Evolutionary conservation across 305 asterid genomes (phyloP).

Genomic region (Fraxinus velutina): DNA sequence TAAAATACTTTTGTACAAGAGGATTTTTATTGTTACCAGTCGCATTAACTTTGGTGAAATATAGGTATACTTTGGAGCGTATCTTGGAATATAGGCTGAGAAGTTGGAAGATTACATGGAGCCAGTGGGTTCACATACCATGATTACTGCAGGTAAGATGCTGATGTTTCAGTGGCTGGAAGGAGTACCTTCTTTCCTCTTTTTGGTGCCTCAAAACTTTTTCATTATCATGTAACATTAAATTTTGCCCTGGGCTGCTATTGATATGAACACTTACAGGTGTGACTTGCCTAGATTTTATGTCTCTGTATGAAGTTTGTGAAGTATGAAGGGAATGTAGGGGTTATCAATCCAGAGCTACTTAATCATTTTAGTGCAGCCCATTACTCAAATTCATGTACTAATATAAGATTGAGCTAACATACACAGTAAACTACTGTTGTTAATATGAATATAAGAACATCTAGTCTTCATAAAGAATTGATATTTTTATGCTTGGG

Average conservation of each 20-base stretch:
- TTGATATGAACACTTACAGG: background rate
- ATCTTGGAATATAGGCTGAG: constrained; percentile 35
- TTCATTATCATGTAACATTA: background rate
- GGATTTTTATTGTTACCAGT: constrained; percentile 12
- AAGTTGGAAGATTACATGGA: constrained; percentile 29
- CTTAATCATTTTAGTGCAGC: background rate
- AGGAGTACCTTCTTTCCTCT: constrained; percentile 6
- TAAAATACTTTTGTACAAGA: background rate
- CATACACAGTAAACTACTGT: background rate
- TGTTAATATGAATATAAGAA: background rate
- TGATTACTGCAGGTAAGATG: constrained; percentile 31
- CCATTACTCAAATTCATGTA: background rate
- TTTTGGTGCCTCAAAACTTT: background rate
- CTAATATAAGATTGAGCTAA: background rate
- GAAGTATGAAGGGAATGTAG: background rate
- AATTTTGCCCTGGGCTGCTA: background rate
- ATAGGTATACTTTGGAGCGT: constrained; percentile 36
- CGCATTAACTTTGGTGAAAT: constrained; percentile 28
- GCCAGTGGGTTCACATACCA: constrained; percentile 24
- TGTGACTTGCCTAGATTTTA: background rate
- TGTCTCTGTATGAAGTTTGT: background rate
- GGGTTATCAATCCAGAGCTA: background rate
- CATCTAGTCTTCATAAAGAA: background rate
- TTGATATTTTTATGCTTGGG: background rate
- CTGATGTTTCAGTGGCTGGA: constrained; percentile 18